Base-by-base conservation (phyloP, 1,139 yeast genomes). In the Lodderomyces elongisporus region DNA sequence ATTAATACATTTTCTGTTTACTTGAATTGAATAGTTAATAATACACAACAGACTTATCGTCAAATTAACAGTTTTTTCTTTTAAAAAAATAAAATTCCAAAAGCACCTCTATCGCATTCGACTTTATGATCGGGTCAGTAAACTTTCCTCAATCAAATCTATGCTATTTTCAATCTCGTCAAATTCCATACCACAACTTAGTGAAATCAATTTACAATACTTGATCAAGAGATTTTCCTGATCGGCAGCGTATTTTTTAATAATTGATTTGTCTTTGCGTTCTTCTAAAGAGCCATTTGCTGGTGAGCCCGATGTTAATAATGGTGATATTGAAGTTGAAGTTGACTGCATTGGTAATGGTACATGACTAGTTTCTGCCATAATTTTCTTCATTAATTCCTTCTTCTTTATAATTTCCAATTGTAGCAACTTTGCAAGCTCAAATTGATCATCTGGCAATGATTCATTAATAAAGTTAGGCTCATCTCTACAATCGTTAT, bases 111-210 rank as follows among this genome's bases (percentile, higher is more conserved):
- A n/a, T n/a, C n/a, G n/a, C n/a, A n/a, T n/a, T n/a, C n/a, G n/a
- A 13, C 15, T 12, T 25, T 25, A 38, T 18, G 32, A 40, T 14
- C 30, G 27, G 27, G 24, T 34, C 29, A 40, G 56, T 14, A 31
- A 31, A 14, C 70, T 62, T 41, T 62, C 64, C 45, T 68, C 74
- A 25, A 68, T 66, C 40, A 64, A 52, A 40, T 68, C 72, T 34
- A 68, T 67, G 17, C 67, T 58, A 21, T 47, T 48, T 38, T 67
- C 72, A 25, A 66, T 70, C 27, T 67, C 73, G 25, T 51, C 51
- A 34, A 62, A 46, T 35, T 60, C 51, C 72, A 68, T 64, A 14
- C 71, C 74, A 40, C 73, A 67, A 43, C 73, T 66, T 27, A 63
- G 47, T 13, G 73, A 60, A 14, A 68, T 62, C 38, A 68, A 52